These are phyloP conservation scores for Phytopythium sindhum DNA, from an alignment of 352 stramenopile genomes.

Conservation along the genomic window DNA sequence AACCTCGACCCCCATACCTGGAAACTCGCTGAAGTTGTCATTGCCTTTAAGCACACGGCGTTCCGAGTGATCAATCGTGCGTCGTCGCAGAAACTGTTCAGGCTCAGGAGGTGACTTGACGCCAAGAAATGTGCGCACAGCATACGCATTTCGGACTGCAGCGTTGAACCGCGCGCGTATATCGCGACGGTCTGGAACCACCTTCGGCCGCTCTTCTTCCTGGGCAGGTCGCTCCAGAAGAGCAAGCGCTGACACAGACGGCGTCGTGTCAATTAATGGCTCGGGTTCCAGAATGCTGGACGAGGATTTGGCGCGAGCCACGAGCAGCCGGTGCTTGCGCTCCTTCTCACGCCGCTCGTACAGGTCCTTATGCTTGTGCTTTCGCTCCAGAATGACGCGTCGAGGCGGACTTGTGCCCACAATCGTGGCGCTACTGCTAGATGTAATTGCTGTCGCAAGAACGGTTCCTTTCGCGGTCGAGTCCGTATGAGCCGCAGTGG, in stretches of 20 bases:
- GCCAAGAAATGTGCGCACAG: constrained; percentile 8
- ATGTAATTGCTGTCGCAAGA: no score
- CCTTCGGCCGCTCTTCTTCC: neutral
- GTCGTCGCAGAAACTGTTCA: constrained; percentile 56
- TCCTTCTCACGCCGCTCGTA: constrained; percentile 56
- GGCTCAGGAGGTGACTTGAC: constrained; percentile 18
- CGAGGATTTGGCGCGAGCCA: neutral
- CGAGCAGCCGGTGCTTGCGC: constrained; percentile 41
- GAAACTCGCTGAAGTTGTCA: constrained; percentile 32
- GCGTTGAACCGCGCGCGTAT: constrained; percentile 18
- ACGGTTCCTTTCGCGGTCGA: neutral
- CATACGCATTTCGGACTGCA: constrained; percentile 24
- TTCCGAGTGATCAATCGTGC: constrained; percentile 17
- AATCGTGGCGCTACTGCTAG: neutral
- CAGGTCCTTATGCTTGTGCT: constrained; percentile 56
- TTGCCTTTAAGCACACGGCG: constrained; percentile 43
- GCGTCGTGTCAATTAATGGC: no score
- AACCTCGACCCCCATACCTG: constrained; percentile 53
- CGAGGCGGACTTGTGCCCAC: neutral
- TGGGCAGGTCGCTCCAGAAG: neutral
- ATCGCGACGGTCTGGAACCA: neutral
- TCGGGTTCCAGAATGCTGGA: neutral
- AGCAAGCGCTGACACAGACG: neutral
- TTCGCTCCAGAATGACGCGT: constrained; percentile 50
- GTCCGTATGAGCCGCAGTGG: neutral